Percentiles rank a stretch among this genome's conserved stretches.
Conservation (phyloP, 768 basidiomycete species). For the Brasilioporus rufonigricans region DNA sequence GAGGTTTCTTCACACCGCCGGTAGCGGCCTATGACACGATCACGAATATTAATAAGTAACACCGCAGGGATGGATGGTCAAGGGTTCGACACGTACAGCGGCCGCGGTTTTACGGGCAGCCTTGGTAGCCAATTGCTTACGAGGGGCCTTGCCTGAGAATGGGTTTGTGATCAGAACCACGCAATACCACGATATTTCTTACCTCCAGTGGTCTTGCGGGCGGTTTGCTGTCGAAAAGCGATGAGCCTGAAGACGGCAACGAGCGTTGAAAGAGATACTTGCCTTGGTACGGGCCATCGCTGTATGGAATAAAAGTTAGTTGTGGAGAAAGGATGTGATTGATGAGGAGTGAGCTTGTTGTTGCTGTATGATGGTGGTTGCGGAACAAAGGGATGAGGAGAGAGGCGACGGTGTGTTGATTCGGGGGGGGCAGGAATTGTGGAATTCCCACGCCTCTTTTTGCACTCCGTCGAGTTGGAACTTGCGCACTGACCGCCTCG, state of each 20-base stretch:
- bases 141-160: constrained; percentile 74
- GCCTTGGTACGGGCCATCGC: constrained; percentile 91
- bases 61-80: neutral
- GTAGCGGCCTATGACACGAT: constrained; percentile 58
- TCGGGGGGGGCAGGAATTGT: constrained; percentile 18
- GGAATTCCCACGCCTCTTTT: constrained; percentile 33
- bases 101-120: constrained; percentile 86
- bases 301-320: constrained; percentile 5
- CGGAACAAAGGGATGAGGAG: constrained; percentile 21
- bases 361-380: constrained; percentile 30
- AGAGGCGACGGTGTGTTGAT: constrained; percentile 20
- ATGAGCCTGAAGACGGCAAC: constrained; percentile 3
- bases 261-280: constrained; percentile 4
- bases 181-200: constrained; percentile 29
- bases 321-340: constrained; percentile 6
- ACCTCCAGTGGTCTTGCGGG: constrained; percentile 99
- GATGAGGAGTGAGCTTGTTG: constrained; percentile 2
- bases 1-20: constrained; percentile 99
- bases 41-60: constrained; percentile 10
- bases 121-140: constrained; percentile 96
- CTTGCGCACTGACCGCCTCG: constrained; percentile 32
- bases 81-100: constrained; percentile 44
- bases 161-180: constrained; percentile 23
- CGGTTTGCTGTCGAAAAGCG: constrained; percentile 73
- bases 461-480: constrained; percentile 22